Percentiles rank a stretch among this genome's conserved stretches.
phyloP scores from a whole-genome alignment of 1,139 yeast genomes.

The Geotrichum reessii region DNA sequence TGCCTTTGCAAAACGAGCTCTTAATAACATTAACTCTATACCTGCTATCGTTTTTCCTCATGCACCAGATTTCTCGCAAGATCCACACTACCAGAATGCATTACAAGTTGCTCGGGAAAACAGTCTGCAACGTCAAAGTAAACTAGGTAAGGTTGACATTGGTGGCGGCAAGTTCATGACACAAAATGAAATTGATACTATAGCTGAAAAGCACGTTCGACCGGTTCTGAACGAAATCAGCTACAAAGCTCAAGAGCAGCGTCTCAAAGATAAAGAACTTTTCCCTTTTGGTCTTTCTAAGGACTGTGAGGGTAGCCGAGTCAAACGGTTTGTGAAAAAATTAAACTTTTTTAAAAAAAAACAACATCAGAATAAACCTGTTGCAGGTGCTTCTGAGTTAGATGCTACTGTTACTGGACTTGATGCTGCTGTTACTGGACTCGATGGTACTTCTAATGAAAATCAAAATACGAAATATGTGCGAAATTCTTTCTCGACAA shows the following conservation, averaged over 20 bases:
- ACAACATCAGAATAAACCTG: not conserved
- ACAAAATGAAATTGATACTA: slow-evolving; percentile 64
- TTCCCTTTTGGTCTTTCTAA: not conserved
- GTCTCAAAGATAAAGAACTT: slow-evolving; percentile 58
- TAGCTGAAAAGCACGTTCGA: slow-evolving; percentile 75
- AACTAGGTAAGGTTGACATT: slow-evolving; percentile 55
- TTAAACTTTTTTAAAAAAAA: not conserved
- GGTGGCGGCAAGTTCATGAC: slow-evolving; percentile 87
- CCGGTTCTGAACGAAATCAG: slow-evolving; percentile 78
- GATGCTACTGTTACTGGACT: not conserved
- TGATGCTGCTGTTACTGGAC: not conserved
- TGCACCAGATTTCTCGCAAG: slow-evolving; percentile 26
- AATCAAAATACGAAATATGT: not conserved
- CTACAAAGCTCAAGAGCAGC: slow-evolving; percentile 63
- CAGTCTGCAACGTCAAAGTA: slow-evolving; percentile 3
- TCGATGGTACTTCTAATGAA: not conserved
- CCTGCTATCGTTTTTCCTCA: not conserved
- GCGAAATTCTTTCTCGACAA: not conserved
- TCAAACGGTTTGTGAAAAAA: not conserved
- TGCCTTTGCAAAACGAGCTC: not conserved
- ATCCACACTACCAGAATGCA: slow-evolving; percentile 32
- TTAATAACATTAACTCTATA: not conserved
- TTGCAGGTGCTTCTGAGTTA: too few species aligned
- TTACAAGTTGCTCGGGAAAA: slow-evolving; percentile 67
- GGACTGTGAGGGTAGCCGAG: not conserved